Base-by-base conservation (phyloP, 2,329 filamentous ascomycete genomes). In the Emergomyces africanus region DNA sequence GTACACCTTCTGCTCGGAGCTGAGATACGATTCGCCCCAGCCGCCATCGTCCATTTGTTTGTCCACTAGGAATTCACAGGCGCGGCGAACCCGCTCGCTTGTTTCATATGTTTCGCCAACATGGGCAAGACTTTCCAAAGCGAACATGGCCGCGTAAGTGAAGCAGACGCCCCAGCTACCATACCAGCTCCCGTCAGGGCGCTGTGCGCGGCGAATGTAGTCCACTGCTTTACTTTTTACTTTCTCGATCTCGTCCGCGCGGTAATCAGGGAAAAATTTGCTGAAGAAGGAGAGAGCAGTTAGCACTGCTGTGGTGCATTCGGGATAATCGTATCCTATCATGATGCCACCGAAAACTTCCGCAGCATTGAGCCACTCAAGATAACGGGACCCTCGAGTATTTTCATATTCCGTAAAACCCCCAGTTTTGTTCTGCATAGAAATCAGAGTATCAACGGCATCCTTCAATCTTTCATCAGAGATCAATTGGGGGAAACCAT, bases 101-200 rank as follows among this genome's bases (percentile, higher is more conserved):
- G 84, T 95, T 37, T 77, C 76, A 64, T 94, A 95, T 2, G 81
- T 88, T 74, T 97, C 90, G 5, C 91, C 91, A 4, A 90, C 83
- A 53, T 85, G 87, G 5, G 84, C 81, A 65, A 99, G 79, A 63
- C 88, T 90, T 71, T 97, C 92, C 0, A 97, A 79, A 0, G 91
- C 91, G 75, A 99, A 99, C 90, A 97, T 95, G 63, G 84, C 88
- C 0, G 91, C 94, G 70, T 99, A 99, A 0, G 91, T 96, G 73
- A 95, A 99, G 76, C 94, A 99, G 67, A 99, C 95, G 57, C 89
- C 94, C 94, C 94, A 99, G 69, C 85, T 90, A 51, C 94, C 94
- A 70, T 99, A 97, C 94, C 94, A 99, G 61, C 87, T 88, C n/a
- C 94, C 94, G 66, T 97, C 90, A 0, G 80, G 72, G 1, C 82